Percentiles rank a stretch among this genome's conserved stretches.
Conservation (phyloP, 352 stramenopile species). For the Globisporangium megalacanthum region DNA sequence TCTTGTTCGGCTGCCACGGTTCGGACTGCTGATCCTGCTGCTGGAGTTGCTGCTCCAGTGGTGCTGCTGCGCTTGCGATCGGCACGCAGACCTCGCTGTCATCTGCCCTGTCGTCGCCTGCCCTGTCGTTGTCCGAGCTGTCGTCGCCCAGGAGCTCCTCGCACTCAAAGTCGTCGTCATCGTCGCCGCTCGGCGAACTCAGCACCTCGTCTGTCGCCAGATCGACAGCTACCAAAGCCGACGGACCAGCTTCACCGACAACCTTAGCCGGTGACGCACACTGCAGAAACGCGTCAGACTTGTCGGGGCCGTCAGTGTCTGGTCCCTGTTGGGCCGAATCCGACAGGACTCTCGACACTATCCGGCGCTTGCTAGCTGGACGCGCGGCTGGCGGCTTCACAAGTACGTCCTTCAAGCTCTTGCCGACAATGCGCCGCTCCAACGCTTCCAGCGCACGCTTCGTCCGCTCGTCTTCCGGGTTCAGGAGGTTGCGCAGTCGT, state of each 20-base stretch:
- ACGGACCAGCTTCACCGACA: not conserved
- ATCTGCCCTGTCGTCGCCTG: too few species aligned
- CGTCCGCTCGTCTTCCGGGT: slow-evolving; percentile 38
- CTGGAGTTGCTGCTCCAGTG: not conserved
- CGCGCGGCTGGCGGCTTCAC: slow-evolving; percentile 2
- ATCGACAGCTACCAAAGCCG: slow-evolving; percentile 4
- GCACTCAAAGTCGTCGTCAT: slow-evolving; percentile 68
- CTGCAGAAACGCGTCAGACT: not conserved
- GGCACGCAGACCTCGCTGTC: too few species aligned
- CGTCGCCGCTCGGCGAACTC: slow-evolving; percentile 25
- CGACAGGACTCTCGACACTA: not conserved
- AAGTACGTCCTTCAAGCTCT: slow-evolving; percentile 10
- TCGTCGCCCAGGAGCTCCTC: slow-evolving; percentile 45
- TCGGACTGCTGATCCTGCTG: not conserved
- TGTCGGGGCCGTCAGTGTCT: not conserved
- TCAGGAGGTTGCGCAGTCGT: slow-evolving; percentile 44
- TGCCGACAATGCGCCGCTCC: slow-evolving; percentile 62
- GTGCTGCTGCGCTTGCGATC: not conserved
- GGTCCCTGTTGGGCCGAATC: not conserved
- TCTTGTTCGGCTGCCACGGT: slow-evolving; percentile 36
- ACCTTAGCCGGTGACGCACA: not conserved
- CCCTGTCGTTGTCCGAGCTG: slow-evolving; percentile 1
- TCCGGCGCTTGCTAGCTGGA: slow-evolving; percentile 4
- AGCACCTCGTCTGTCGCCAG: slow-evolving; percentile 13
- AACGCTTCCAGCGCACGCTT: slow-evolving; percentile 54